phyloP scores from a whole-genome alignment of 2,329 filamentous ascomycete genomes.

The Claviceps sp. region DNA sequence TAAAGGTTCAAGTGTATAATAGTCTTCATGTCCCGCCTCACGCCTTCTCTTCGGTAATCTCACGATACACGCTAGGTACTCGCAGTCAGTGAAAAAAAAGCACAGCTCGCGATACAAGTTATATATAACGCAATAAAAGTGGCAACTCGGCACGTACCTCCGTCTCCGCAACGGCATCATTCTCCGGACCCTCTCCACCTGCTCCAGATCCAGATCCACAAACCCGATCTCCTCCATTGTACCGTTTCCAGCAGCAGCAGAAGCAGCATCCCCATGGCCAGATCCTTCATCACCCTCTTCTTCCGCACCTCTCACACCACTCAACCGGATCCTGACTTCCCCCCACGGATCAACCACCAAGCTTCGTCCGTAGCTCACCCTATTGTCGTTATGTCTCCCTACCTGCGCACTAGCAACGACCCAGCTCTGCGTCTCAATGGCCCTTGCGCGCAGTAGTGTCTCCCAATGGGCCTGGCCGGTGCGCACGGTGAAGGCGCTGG shows the following conservation, averaged over 20 bases:
- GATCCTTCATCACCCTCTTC: conserved; percentile 19
- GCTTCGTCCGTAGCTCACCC: conserved; percentile 74
- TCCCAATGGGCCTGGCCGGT: conserved; percentile 85
- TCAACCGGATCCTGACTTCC: conserved; percentile 51
- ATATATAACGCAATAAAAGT: not conserved
- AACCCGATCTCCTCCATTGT: conserved; percentile 35
- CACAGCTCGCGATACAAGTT: not conserved
- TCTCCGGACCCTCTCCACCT: conserved; percentile 33
- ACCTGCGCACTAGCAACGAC: conserved; percentile 74
- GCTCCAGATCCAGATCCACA: conserved; percentile 37
- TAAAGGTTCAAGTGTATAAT: too few relatives aligned
- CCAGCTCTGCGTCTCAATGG: conserved; percentile 81
- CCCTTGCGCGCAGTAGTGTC: conserved; percentile 60
- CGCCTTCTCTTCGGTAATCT: too few relatives aligned
- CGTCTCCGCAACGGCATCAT: conserved; percentile 40
- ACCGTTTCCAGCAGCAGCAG: conserved; percentile 8
- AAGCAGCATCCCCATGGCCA: conserved; percentile 16
- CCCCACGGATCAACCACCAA: conserved; percentile 86
- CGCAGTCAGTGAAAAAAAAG: not conserved
- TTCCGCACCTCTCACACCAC: conserved; percentile 42
- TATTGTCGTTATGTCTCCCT: conserved; percentile 58
- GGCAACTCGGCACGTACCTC: conserved; percentile 27
- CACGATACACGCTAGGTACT: not conserved
- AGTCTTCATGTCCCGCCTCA: too few relatives aligned
- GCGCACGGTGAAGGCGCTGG: conserved; percentile 78